A percentile compares a stretch with the other conserved stretches of the same genome.
Evolutionary conservation across 257 asterid genomes (phyloP).

Genomic region (Ilex aquifolium): DNA sequence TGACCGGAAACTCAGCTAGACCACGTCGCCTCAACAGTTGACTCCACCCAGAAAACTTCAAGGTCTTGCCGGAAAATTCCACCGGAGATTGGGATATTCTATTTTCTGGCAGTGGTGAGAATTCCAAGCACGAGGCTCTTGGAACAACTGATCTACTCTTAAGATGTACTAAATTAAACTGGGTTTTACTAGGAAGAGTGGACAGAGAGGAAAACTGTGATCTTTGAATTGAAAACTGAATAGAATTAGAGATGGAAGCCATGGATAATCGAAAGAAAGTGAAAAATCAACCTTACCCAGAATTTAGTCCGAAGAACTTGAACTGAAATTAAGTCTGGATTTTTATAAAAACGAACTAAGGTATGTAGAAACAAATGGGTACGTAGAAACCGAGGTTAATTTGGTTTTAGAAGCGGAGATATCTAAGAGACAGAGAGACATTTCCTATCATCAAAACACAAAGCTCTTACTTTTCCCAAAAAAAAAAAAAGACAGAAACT

Average conservation of each 20-base stretch:
- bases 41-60: conserved; percentile 11
- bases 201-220: conserved; percentile 22
- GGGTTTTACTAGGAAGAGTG: conserved; percentile 9
- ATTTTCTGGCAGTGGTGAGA: conserved; percentile 20
- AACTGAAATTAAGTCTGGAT: no score
- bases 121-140: conserved; percentile 13
- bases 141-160: conserved; percentile 12
- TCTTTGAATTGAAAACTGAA: conserved; percentile 21
- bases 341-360: no score
- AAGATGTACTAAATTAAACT: background rate
- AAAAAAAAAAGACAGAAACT: no score
- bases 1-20: conserved; percentile 10
- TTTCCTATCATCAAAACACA: no score
- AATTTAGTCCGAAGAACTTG: no score
- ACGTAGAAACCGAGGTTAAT: no score
- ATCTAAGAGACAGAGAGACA: no score
- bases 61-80: conserved; percentile 20
- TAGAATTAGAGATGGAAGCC: conserved; percentile 34
- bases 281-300: no score
- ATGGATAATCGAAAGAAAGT: conserved; percentile 4
- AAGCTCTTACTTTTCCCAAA: no score
- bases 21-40: conserved; percentile 21
- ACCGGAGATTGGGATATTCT: conserved; percentile 4
- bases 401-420: no score
- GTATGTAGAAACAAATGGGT: no score